Conservation (phyloP, 106 monocot species). For the Apostasia shenzhenica region DNA sequence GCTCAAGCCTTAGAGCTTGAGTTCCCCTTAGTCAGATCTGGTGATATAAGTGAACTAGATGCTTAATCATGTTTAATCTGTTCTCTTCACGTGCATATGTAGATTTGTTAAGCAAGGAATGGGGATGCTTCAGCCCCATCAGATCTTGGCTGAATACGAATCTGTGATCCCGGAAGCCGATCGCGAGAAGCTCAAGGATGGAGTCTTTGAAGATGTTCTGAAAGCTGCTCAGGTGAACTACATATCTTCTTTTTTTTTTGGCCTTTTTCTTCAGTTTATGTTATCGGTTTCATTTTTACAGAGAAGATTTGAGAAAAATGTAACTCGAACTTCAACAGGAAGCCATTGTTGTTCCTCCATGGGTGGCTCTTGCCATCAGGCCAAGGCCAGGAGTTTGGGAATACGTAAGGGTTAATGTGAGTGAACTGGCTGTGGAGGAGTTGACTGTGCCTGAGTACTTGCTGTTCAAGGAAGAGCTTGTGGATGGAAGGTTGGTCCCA, state of each 20-base stretch:
- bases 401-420: conserved; percentile 43
- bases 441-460: conserved; percentile 50
- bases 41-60: too few relatives aligned
- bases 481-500: conserved; percentile 32
- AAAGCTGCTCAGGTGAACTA: conserved; percentile 53
- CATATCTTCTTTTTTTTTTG: not conserved
- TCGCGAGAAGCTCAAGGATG: conserved; percentile 35
- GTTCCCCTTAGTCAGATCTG: too few relatives aligned
- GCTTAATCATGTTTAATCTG: too few relatives aligned
- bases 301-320: too few relatives aligned
- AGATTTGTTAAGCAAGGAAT: conserved; percentile 90
- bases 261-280: not conserved
- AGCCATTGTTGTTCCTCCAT: conserved; percentile 58
- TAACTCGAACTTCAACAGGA: conserved; percentile 22
- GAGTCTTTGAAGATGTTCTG: conserved; percentile 50
- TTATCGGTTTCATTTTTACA: too few relatives aligned
- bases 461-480: conserved; percentile 69
- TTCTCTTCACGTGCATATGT: not conserved
- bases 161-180: conserved; percentile 43
- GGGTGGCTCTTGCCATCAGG: conserved; percentile 56
- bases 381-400: conserved; percentile 73
- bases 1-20: too few relatives aligned
- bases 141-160: conserved; percentile 54
- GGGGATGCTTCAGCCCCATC: conserved; percentile 89
- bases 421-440: conserved; percentile 42